Evolutionary conservation across 2,329 filamentous ascomycete genomes (phyloP), one percentile per base, ranked within the genome.

Genomic region (Celoporthe dispersa): DNA sequence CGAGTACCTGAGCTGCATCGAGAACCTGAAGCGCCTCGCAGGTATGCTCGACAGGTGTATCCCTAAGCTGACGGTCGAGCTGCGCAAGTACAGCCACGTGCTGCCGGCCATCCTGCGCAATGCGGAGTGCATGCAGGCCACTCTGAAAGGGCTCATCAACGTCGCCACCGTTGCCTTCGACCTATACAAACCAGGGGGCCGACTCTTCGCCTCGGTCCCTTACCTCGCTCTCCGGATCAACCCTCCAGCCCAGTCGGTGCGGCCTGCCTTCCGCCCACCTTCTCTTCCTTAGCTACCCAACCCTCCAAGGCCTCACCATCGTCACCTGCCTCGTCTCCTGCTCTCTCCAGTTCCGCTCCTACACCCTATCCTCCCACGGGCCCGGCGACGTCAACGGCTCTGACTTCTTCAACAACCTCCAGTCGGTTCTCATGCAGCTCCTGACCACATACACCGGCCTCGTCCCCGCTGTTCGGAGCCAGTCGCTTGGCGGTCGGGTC

Each of bases 391-490:
- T 44, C 44, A n/a, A 39, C 66, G 31, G 22, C 28, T 39, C 66
- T 7, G 66, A 68, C 33, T 68, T 68, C 66, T 68, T 63, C 66
- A 68, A 62, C 33, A 57, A 51, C 11, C 41, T 68, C 28, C 66
- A 68, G 48, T 37, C 59, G 19, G 57, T 55, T 2, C 59, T 63
- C 59, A 68, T 68, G 66, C 66, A 68, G 59, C 66, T 68, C 44
- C 59, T 68, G 59, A 68, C 66, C 14, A 68, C 66, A 14, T 68
- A 68, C 59, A 68, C 66, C 6, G 59, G 66, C 31, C 66, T 68
- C 12, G 59, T 57, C 5, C 41, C 59, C 33, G 48, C 66, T 7
- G 31, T 64, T 16, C 44, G 65, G 48, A 61, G 39, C 55, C 48
- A 37, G 19, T 48, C 65, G 25, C 48, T 61, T n/a, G n/a, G 16